Evolutionary conservation across 139 green algal genomes (phyloP).

Genomic region (Chlorella sp.): DNA sequence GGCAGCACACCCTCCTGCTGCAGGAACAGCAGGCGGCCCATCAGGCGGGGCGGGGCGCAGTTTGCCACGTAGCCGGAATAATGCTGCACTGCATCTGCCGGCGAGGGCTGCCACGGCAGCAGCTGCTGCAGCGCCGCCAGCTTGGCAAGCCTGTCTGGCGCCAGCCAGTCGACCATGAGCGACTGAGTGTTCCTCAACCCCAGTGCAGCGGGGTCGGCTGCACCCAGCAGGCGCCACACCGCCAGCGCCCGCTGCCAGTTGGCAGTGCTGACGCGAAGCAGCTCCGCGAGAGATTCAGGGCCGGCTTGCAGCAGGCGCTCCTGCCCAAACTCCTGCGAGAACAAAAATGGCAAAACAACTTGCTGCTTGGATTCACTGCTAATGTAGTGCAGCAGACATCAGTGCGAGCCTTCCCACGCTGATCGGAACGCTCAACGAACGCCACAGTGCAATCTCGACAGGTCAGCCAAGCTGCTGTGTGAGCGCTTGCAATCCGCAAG

Average conservation of each 20-base stretch:
- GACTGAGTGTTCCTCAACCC: not conserved
- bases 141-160: not conserved
- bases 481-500: not conserved
- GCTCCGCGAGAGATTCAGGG: not conserved
- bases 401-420: not conserved
- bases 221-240: not conserved
- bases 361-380: too few species aligned
- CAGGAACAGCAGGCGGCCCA: slow-evolving; percentile 5
- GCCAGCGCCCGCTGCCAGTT: not conserved
- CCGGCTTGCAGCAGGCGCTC: not conserved
- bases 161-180: not conserved
- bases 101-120: not conserved
- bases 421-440: too few species aligned
- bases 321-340: not conserved
- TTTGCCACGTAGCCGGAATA: not conserved
- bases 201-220: not conserved
- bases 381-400: not conserved
- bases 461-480: not conserved
- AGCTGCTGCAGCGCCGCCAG: slow-evolving; percentile 16
- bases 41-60: not conserved
- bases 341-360: too few species aligned
- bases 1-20: not conserved
- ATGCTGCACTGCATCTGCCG: not conserved
- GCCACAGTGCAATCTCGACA: not conserved
- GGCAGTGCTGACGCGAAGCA: not conserved